Conservation (phyloP, 192 early-diverging fungal genomes). For the Gamsiella multidivaricata region DNA sequence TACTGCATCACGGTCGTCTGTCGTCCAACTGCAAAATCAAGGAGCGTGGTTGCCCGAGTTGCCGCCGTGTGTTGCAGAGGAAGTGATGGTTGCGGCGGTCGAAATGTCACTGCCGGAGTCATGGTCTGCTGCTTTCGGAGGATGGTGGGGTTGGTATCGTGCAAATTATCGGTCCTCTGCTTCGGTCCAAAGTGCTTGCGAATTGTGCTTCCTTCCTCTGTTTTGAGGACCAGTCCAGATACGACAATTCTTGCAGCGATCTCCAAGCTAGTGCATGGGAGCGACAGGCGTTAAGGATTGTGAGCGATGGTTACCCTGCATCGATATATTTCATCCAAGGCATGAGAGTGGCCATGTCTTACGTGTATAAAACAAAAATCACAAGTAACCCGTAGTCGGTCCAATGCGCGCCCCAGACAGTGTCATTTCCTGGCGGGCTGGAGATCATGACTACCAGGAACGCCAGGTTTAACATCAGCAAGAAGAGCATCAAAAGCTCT, state of each 20-base stretch:
- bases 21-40: conserved; percentile 39
- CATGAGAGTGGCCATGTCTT: no score
- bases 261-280: conserved; percentile 57
- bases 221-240: conserved; percentile 52
- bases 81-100: not conserved
- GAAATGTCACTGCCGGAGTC: conserved; percentile 20
- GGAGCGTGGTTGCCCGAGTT: conserved; percentile 29
- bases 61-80: conserved; percentile 2
- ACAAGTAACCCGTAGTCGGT: conserved; percentile 60
- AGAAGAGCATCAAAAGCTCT: conserved; percentile 57
- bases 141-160: conserved; percentile 53
- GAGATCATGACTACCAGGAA: conserved; percentile 58
- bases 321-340: no score
- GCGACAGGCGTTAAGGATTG: no score
- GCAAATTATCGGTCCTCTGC: conserved; percentile 37
- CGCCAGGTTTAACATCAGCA: conserved; percentile 56
- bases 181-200: conserved; percentile 46
- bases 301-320: no score
- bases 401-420: conserved; percentile 59
- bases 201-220: conserved; percentile 42
- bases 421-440: conserved; percentile 19
- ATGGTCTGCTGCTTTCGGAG: conserved; percentile 18
- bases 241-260: conserved; percentile 50
- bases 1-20: conserved; percentile 29
- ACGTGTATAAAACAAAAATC: conserved; percentile 67